Percentiles rank a stretch among this genome's conserved stretches.
These are phyloP conservation scores for Eucalyptus regnans DNA, from an alignment of 345 rosid genomes.

Conservation along the genomic window DNA sequence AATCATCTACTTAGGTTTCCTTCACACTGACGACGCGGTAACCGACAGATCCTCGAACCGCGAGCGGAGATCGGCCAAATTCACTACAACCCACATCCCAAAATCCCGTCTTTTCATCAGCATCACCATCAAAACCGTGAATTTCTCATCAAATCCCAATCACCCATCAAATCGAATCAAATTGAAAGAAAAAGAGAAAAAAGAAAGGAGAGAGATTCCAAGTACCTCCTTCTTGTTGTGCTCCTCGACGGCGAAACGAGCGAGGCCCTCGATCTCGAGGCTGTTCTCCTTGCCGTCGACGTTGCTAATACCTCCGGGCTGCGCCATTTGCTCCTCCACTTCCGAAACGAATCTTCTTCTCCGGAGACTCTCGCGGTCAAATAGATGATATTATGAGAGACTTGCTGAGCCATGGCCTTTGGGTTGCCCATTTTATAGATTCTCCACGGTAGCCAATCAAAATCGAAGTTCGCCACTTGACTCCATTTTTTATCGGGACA, in stretches of 20 bases:
- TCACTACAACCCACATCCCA: background rate
- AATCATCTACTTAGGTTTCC: background rate
- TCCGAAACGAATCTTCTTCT: background rate
- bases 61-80: background rate
- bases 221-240: conserved; percentile 27
- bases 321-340: conserved; percentile 23
- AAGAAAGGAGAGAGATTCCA: background rate
- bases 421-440: background rate
- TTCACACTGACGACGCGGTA: background rate
- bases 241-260: conserved; percentile 87
- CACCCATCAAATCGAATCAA: background rate
- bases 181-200: background rate
- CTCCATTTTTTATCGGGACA: background rate
- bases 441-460: background rate
- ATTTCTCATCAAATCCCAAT: background rate
- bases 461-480: background rate
- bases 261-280: conserved; percentile 50
- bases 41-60: background rate
- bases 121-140: background rate
- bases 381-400: background rate
- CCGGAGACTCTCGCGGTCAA: background rate
- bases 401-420: background rate
- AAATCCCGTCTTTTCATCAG: background rate
- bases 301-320: conserved; percentile 39
- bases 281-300: conserved; percentile 41